phyloP scores from a whole-genome alignment of 2,329 filamentous ascomycete species.

The Ascochyta rabiei region DNA sequence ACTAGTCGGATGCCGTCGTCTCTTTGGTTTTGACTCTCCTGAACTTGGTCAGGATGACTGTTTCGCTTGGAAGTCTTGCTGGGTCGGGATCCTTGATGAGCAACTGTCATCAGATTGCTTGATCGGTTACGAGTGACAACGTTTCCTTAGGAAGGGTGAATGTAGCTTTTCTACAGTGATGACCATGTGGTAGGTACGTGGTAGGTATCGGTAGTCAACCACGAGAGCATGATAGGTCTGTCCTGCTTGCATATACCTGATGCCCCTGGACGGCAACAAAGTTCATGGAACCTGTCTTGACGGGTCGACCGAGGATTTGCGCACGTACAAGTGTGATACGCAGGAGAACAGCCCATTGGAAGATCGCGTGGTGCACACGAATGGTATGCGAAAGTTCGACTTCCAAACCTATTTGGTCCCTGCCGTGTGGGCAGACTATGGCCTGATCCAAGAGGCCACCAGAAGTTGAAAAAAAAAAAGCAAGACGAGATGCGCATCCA shows the following conservation, averaged over 20 bases:
- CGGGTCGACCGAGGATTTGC: background rate
- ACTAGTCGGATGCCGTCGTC: background rate
- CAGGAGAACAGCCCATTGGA: background rate
- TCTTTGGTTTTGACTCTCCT: background rate
- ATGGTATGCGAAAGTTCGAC: background rate
- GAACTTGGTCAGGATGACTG: background rate
- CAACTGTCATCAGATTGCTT: no score
- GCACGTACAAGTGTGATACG: background rate
- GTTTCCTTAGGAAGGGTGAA: no score
- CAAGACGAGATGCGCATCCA: background rate
- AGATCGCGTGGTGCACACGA: background rate
- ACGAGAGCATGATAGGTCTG: background rate
- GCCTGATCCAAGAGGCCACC: slow-evolving; percentile 6
- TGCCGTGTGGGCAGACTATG: slow-evolving; percentile 3
- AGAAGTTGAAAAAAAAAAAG: slow-evolving; percentile 9
- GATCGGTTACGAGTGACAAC: no score
- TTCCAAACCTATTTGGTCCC: background rate
- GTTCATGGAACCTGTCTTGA: background rate
- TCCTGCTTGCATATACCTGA: background rate
- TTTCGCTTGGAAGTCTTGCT: no score
- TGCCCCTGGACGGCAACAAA: background rate
- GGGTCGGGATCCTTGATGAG: no score
- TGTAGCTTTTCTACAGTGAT: no score
- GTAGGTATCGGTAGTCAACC: background rate
- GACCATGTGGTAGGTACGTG: background rate